A percentile compares a stretch with the other conserved stretches of the same genome.
Conservation (phyloP, 139 green algal species). For the Chlamydomonas incerta region DNA sequence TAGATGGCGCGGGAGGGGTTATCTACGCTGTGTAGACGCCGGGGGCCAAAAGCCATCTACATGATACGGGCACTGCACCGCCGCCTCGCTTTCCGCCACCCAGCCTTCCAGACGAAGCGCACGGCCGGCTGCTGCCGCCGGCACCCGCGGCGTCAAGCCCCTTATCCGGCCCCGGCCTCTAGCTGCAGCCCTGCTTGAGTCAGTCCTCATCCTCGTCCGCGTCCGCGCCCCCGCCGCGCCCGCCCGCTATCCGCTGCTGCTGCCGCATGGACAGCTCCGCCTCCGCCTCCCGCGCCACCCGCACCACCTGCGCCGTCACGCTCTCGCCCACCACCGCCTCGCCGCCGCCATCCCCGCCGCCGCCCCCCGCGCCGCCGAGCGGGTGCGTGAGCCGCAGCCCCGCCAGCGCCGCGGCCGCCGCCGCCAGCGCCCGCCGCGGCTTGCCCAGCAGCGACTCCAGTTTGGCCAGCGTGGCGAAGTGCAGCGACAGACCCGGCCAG, state of each 20-base stretch:
- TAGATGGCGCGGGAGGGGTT: too few relatives aligned
- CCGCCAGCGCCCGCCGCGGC: slow-evolving; percentile 33
- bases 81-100: too few relatives aligned
- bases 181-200: too few relatives aligned
- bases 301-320: background rate
- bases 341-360: background rate
- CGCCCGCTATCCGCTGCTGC: background rate
- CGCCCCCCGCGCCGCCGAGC: background rate
- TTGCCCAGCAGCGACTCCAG: slow-evolving; percentile 55
- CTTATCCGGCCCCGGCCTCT: too few relatives aligned
- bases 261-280: background rate
- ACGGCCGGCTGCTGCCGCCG: too few relatives aligned
- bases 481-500: slow-evolving; percentile 56
- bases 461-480: slow-evolving; percentile 57
- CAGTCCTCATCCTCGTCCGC: background rate
- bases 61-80: too few relatives aligned
- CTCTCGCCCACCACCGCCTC: background rate
- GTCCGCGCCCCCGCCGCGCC: background rate
- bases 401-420: slow-evolving; percentile 45
- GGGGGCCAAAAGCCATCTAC: too few relatives aligned
- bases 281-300: slow-evolving; percentile 23
- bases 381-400: slow-evolving; percentile 52
- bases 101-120: too few relatives aligned
- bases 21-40: too few relatives aligned
- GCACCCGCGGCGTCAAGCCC: too few relatives aligned